Base-by-base conservation (phyloP, 192 early-diverging fungal species). In the Backusella mclennaniae region DNA sequence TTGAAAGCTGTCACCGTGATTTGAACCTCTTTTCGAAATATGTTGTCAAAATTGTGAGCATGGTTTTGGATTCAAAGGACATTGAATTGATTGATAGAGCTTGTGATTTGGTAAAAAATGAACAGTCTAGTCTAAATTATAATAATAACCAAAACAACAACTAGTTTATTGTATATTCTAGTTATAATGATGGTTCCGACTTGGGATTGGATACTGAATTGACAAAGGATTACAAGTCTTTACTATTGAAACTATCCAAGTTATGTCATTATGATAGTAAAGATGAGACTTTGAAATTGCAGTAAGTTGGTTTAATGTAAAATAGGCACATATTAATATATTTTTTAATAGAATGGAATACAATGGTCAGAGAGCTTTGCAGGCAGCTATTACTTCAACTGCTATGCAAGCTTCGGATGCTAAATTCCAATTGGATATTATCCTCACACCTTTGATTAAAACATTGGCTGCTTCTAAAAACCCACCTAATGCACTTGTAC, bases 1-100 rank as follows among this genome's bases (percentile, higher is more conserved):
- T 97, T 46, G 75, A 80, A 49, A 81, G 86, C 19, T 96, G 95
- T 81, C 87, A 88, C 36, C 80, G 87, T 31, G 90, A 96, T 72
- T 82, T 95, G 49, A 91, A 93, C 75, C 87, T 96, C 39, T 96
- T 97, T 80, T 92, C 93, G 23, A 92, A 92, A 74, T 88, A 92
- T 75, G 84, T 95, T 71, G 87, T 97, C 17, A 90, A 89, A 66
- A 84, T 94, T 36, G 83, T 94, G 15, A 85, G 88, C 21, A 84
- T 84, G 26, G 82, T 87, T 21, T 74, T 93, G 15, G 81, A 85
- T 29, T 85, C 83, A 26, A 83, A 86, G 23, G 89, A 94, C 67
- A 53, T 85, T 26, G 91, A 88, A 41, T 80, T 96, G 53, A 67
- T 90, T 1, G 71, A 86, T 72, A 77, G 84, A 1, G 92, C 92